Evolutionary conservation across 495 filamentous ascomycete species (phyloP).

Genomic region (Aspergillus coremiiformis): DNA sequence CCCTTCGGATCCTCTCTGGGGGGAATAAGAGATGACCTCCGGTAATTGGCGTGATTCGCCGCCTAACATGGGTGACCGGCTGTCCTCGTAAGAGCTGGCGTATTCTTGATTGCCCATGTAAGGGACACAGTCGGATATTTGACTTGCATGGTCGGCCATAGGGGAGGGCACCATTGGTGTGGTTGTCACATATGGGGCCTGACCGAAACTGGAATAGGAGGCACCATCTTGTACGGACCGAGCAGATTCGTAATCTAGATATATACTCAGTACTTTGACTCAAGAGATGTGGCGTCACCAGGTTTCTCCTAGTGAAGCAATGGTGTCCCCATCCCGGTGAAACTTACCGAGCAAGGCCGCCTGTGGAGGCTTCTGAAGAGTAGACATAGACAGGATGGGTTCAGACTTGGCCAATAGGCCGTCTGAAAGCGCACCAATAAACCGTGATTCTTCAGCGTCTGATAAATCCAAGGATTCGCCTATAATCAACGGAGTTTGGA

Average conservation of each 20-base stretch:
- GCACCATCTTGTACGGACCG: slow-evolving; percentile 41
- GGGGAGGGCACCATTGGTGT: slow-evolving; percentile 39
- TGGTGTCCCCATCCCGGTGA: not conserved
- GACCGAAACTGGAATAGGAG: slow-evolving; percentile 38
- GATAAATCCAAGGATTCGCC: slow-evolving; percentile 48
- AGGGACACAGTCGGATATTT: slow-evolving; percentile 39
- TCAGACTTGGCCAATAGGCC: slow-evolving; percentile 49
- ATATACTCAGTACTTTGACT: slow-evolving; percentile 5
- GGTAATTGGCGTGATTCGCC: slow-evolving; percentile 35
- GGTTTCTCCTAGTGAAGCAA: not conserved
- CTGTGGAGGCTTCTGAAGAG: slow-evolving; percentile 38
- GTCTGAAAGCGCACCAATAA: slow-evolving; percentile 41
- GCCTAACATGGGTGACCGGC: slow-evolving; percentile 33
- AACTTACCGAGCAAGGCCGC: slow-evolving; percentile 39
- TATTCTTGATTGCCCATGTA: slow-evolving; percentile 38
- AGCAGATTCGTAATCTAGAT: slow-evolving; percentile 36
- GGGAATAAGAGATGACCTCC: slow-evolving; percentile 59
- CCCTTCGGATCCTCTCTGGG: slow-evolving; percentile 58
- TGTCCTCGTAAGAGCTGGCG: slow-evolving; percentile 40
- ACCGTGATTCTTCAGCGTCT: slow-evolving; percentile 42
- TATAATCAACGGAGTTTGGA: slow-evolving; percentile 47
- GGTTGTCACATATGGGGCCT: slow-evolving; percentile 36
- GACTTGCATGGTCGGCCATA: slow-evolving; percentile 40
- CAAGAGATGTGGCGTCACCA: not conserved
- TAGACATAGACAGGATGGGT: slow-evolving; percentile 47